Percentiles rank a stretch among this genome's conserved stretches.
These are phyloP conservation scores for Phlyctochytrium arcticum DNA, from an alignment of 192 early-diverging fungal species.

Conservation along the genomic window DNA sequence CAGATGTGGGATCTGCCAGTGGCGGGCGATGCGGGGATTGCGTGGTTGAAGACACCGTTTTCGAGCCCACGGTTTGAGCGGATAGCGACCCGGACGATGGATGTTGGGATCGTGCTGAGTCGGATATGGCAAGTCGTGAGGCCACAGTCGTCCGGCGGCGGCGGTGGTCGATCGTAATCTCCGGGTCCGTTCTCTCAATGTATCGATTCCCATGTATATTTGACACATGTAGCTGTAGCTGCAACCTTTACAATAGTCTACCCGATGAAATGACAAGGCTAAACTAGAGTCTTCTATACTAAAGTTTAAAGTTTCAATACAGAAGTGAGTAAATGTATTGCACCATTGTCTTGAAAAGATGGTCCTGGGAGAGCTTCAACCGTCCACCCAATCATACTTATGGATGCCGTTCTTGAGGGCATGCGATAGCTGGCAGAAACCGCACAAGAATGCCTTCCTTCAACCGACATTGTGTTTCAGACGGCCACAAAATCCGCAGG, in stretches of 20 bases:
- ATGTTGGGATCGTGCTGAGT: neutral
- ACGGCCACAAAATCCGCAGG: too few relatives aligned
- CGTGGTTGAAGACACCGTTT: too few relatives aligned
- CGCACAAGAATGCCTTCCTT: neutral
- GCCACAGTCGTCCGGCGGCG: neutral
- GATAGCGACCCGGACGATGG: neutral
- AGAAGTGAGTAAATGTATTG: too few relatives aligned
- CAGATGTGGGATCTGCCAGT: neutral
- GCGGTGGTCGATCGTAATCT: neutral
- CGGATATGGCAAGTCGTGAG: neutral
- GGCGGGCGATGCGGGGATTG: neutral
- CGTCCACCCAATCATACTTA: neutral
- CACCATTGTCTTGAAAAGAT: too few relatives aligned
- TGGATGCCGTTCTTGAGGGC: neutral
- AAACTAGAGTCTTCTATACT: neutral
- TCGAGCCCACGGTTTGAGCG: too few relatives aligned
- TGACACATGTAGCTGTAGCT: neutral
- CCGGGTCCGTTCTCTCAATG: neutral
- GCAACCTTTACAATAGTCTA: neutral
- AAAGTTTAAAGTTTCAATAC: too few relatives aligned
- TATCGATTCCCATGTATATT: neutral
- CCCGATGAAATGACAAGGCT: neutral
- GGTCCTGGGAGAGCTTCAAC: too few relatives aligned
- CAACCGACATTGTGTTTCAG: too few relatives aligned
- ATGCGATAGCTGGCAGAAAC: neutral